Evolutionary conservation across 139 green algal species (phyloP).

Genomic region (Chlorella sp.): DNA sequence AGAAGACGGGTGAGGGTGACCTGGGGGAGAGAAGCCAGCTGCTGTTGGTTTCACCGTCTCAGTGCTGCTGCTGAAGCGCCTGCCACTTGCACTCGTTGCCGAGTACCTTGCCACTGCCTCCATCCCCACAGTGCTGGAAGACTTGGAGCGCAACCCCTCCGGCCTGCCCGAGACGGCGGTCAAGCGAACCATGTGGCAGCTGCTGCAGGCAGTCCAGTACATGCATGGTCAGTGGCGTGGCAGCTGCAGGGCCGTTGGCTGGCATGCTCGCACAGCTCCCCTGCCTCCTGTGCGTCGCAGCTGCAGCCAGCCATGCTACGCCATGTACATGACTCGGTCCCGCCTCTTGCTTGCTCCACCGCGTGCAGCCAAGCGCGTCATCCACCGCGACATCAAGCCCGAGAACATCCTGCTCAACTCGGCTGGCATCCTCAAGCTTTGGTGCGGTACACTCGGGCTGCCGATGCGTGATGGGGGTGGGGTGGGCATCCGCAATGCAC

Average conservation of each 20-base stretch:
- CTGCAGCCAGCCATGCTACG: neutral
- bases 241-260: neutral
- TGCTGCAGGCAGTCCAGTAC: slow-evolving; percentile 31
- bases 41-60: neutral
- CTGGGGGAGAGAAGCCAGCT: too few relatives aligned
- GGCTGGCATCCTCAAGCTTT: slow-evolving; percentile 86
- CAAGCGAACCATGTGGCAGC: slow-evolving; percentile 37
- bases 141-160: slow-evolving; percentile 25
- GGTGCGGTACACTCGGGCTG: slow-evolving; percentile 29
- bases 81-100: neutral
- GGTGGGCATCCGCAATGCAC: neutral
- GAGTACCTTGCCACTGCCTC: neutral
- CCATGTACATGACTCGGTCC: neutral
- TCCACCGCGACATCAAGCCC: slow-evolving; percentile 90
- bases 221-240: slow-evolving; percentile 20
- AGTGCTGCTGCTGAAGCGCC: too few relatives aligned
- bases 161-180: slow-evolving; percentile 11
- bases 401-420: slow-evolving; percentile 91
- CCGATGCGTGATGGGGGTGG: neutral
- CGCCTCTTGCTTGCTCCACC: neutral
- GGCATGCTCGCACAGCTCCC: neutral
- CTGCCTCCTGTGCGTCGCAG: too few relatives aligned
- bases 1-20: slow-evolving; percentile 44
- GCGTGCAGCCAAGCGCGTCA: slow-evolving; percentile 37
- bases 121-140: slow-evolving; percentile 29